Conservation (phyloP, 352 stramenopile genomes). For the Pythium utonaiense region DNA sequence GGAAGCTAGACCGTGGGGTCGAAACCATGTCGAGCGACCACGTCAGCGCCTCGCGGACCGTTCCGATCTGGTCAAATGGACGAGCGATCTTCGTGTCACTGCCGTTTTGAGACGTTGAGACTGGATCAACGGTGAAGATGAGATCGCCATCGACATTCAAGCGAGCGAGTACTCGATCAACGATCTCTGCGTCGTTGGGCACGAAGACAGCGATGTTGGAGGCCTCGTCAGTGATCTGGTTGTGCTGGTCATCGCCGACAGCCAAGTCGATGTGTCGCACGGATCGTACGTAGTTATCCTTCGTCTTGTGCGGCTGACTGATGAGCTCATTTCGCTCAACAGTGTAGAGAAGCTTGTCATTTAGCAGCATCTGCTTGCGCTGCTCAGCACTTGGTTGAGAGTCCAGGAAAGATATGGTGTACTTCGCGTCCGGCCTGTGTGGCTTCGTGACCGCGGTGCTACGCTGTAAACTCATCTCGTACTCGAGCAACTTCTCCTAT, state of each 20-base stretch:
- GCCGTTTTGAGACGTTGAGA: background rate
- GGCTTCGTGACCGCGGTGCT: constrained; percentile 17
- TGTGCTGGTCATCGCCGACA: constrained; percentile 43
- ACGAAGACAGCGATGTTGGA: constrained; percentile 82
- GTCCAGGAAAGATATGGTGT: constrained; percentile 47
- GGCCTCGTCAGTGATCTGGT: constrained; percentile 47
- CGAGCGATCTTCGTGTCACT: constrained; percentile 15
- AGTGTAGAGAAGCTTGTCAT: constrained; percentile 41
- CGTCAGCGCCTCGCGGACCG: constrained; percentile 59
- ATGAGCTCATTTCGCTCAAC: constrained; percentile 59
- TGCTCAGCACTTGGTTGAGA: constrained; percentile 20
- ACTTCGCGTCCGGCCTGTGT: constrained; percentile 38
- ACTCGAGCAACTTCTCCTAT: constrained; percentile 82
- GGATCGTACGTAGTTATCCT: constrained; percentile 50
- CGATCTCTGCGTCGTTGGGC: constrained; percentile 45
- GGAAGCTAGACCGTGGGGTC: constrained; percentile 52
- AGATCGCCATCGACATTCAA: constrained; percentile 54
- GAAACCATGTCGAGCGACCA: constrained; percentile 78
- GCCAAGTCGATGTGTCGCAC: constrained; percentile 69
- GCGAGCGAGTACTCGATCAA: constrained; percentile 48
- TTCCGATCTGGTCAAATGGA: constrained; percentile 56
- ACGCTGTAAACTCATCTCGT: constrained; percentile 59
- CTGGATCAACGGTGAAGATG: constrained; percentile 35
- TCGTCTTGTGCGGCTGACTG: constrained; percentile 48
- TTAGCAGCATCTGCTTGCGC: constrained; percentile 29